These are phyloP conservation scores for Hibiscus tridactylites DNA, from an alignment of 345 rosid genomes.

Conservation along the genomic window DNA sequence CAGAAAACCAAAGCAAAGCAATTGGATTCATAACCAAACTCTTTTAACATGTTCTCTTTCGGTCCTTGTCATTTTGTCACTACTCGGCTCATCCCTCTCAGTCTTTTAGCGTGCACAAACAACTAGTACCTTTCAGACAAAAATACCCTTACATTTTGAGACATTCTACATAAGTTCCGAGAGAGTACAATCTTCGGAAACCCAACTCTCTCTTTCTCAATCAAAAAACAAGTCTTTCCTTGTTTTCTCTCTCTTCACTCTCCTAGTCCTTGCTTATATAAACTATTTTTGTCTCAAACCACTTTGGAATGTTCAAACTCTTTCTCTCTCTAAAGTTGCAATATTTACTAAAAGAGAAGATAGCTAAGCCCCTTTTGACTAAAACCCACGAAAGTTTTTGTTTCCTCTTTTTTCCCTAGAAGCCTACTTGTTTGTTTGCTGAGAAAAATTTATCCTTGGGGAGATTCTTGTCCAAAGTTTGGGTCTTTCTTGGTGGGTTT, in stretches of 20 bases:
- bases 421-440: conserved; percentile 5
- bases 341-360: background rate
- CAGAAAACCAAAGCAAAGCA: background rate
- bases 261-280: conserved; percentile 6
- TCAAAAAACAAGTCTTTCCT: background rate
- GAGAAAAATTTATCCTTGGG: conserved; percentile 14
- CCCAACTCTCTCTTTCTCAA: conserved; percentile 9
- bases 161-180: background rate
- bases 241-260: conserved; percentile 8
- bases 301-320: conserved; percentile 20
- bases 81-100: background rate
- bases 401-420: background rate
- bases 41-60: background rate
- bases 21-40: background rate
- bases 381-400: background rate
- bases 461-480: conserved; percentile 23
- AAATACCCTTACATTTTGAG: background rate
- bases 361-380: background rate
- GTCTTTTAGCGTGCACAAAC: background rate
- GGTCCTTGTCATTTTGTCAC: conserved; percentile 10
- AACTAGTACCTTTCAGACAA: background rate
- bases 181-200: background rate
- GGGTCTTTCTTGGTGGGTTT: conserved; percentile 31
- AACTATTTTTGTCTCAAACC: conserved; percentile 20
- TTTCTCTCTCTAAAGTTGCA: background rate